Percentiles rank a stretch among this genome's conserved stretches.
Evolutionary conservation across 768 basidiomycete species (phyloP).

Genomic region (Candolleomyces eurysporus): DNA sequence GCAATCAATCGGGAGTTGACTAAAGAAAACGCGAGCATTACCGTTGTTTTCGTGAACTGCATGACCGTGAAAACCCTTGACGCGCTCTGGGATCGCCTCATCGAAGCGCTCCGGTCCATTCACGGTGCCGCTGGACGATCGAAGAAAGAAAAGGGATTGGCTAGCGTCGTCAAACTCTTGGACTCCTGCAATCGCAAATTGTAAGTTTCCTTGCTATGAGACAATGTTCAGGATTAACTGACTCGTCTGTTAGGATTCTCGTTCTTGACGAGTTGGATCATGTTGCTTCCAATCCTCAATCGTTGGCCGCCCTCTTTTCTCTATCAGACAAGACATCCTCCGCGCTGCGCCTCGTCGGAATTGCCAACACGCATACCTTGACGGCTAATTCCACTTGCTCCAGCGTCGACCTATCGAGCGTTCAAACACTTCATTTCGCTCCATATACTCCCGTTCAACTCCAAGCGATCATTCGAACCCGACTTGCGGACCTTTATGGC

Average conservation of each 20-base stretch:
- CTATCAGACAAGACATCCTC: constrained; percentile 55
- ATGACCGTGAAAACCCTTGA: constrained; percentile 72
- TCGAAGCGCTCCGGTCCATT: constrained; percentile 48
- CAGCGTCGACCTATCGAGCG: constrained; percentile 35
- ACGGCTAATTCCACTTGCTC: constrained; percentile 49
- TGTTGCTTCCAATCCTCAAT: constrained; percentile 58
- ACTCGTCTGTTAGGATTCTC: constrained; percentile 49
- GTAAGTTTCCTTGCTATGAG: constrained; percentile 30
- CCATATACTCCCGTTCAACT: constrained; percentile 77
- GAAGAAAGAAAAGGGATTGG: constrained; percentile 47
- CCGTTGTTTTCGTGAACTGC: constrained; percentile 68
- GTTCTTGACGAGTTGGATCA: constrained; percentile 89
- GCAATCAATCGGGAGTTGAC: constrained; percentile 50
- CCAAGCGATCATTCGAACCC: constrained; percentile 61
- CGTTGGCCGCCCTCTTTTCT: constrained; percentile 63
- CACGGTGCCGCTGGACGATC: constrained; percentile 28
- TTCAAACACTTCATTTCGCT: constrained; percentile 73
- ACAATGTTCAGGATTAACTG: constrained; percentile 13
- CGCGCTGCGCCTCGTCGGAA: constrained; percentile 71
- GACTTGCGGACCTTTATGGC: constrained; percentile 54
- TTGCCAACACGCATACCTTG: constrained; percentile 88
- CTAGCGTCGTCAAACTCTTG: constrained; percentile 46
- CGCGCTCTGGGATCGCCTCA: constrained; percentile 66
- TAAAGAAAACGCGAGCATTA: constrained; percentile 35
- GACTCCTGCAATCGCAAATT: constrained; percentile 49